These are phyloP conservation scores for Pyronema domesticum DNA, from an alignment of 495 filamentous ascomycete species.

Conservation along the genomic window DNA sequence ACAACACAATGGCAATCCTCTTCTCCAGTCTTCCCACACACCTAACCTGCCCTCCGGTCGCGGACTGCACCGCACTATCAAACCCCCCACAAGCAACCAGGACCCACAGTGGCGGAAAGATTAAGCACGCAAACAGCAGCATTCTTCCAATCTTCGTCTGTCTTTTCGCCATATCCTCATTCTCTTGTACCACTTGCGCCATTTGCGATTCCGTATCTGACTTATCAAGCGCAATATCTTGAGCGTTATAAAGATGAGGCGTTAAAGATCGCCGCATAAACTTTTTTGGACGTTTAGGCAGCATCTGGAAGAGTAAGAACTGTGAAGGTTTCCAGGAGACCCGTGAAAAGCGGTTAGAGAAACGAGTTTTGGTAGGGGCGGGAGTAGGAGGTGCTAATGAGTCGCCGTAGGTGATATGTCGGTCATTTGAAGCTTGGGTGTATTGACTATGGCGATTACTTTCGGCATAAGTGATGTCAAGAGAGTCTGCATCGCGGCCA, in stretches of 20 bases:
- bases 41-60: constrained; percentile 15
- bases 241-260: constrained; percentile 2
- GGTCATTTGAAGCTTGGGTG: no score
- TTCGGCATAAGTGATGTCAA: no score
- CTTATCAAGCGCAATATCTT: constrained; percentile 1
- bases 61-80: constrained; percentile 13
- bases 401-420: no score
- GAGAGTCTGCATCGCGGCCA: no score
- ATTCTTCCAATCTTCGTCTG: constrained; percentile 5
- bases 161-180: neutral
- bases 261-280: constrained; percentile 5
- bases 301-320: neutral
- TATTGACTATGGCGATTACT: no score
- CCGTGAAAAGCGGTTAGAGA: no score
- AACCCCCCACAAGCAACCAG: constrained; percentile 18
- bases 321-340: neutral
- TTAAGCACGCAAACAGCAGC: constrained; percentile 12
- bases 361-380: no score
- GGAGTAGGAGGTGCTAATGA: no score
- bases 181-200: neutral
- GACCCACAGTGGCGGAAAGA: constrained; percentile 19
- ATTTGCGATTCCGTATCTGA: neutral
- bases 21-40: constrained; percentile 19
- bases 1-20: constrained; percentile 15
- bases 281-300: neutral